phyloP scores from a whole-genome alignment of 805 yeast genomes.

The Ogataea kodamae region DNA sequence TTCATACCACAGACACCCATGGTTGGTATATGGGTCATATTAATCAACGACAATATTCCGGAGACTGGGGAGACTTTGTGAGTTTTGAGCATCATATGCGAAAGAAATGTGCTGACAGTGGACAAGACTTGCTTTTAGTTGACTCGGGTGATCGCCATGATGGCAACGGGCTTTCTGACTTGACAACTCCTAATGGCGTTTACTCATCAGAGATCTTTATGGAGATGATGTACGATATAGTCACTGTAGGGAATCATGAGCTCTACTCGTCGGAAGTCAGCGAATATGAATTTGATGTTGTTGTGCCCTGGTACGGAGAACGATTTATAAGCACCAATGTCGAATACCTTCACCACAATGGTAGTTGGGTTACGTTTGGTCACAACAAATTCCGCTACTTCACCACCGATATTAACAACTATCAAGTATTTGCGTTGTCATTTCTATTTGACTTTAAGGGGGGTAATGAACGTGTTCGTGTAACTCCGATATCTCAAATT shows the following conservation, averaged over 20 bases:
- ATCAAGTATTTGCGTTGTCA: slow-evolving; percentile 64
- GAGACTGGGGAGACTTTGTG: slow-evolving; percentile 90
- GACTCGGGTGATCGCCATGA: slow-evolving; percentile 95
- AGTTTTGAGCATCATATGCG: slow-evolving; percentile 59
- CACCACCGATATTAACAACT: slow-evolving; percentile 50
- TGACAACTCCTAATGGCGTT: slow-evolving; percentile 68
- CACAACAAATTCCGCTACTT: slow-evolving; percentile 59
- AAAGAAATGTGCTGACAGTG: slow-evolving; percentile 26
- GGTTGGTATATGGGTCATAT: slow-evolving; percentile 94
- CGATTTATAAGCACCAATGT: slow-evolving; percentile 72
- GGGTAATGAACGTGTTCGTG: slow-evolving; percentile 57
- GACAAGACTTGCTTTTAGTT: slow-evolving; percentile 65
- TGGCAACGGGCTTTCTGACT: slow-evolving; percentile 88
- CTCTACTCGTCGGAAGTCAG: slow-evolving; percentile 67
- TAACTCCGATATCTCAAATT: slow-evolving; percentile 55
- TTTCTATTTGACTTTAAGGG: slow-evolving; percentile 74
- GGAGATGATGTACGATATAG: slow-evolving; percentile 64
- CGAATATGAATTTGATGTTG: slow-evolving; percentile 55
- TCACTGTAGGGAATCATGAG: slow-evolving; percentile 91
- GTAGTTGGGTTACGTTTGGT: slow-evolving; percentile 62
- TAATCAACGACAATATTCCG: slow-evolving; percentile 71
- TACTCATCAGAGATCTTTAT: slow-evolving; percentile 61
- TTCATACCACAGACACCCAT: slow-evolving; percentile 96
- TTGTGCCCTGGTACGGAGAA: slow-evolving; percentile 58
- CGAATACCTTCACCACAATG: slow-evolving; percentile 45